These are phyloP conservation scores for Globisporangium canariense DNA, from an alignment of 352 stramenopile genomes.

Conservation along the genomic window DNA sequence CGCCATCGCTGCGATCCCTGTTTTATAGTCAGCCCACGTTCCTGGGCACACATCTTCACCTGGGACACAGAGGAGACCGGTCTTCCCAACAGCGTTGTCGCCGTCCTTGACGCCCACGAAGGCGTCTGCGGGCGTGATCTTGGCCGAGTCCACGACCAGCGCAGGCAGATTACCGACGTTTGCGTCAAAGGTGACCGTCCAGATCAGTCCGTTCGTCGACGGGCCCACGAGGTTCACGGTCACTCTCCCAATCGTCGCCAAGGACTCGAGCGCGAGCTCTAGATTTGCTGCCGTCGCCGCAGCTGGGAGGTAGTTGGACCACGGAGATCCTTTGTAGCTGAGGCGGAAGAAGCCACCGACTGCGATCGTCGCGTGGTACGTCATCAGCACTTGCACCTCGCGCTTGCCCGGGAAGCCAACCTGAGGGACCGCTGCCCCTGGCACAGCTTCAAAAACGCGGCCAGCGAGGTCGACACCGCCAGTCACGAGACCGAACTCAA, in stretches of 20 bases:
- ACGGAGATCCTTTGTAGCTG: conserved; percentile 68
- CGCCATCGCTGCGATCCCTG: conserved; percentile 32
- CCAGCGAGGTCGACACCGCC: conserved; percentile 28
- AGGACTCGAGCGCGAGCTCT: conserved; percentile 49
- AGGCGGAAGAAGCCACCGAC: conserved; percentile 69
- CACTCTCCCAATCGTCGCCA: conserved; percentile 66
- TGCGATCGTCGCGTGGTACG: conserved; percentile 32
- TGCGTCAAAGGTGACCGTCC: conserved; percentile 81
- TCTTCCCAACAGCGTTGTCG: conserved; percentile 62
- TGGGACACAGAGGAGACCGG: conserved; percentile 41
- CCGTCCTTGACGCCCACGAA: conserved; percentile 71
- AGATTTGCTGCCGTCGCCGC: conserved; percentile 33
- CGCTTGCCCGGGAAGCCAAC: conserved; percentile 50
- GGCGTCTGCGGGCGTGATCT: conserved; percentile 40
- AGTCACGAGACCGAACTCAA: conserved; percentile 28
- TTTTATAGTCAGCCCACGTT: conserved; percentile 37
- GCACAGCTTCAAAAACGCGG: conserved; percentile 44
- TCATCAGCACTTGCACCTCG: conserved; percentile 75
- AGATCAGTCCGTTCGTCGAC: conserved; percentile 47
- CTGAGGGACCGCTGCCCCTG: conserved; percentile 40
- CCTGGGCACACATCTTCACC: conserved; percentile 42
- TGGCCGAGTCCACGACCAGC: conserved; percentile 52
- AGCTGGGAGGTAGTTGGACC: conserved; percentile 64
- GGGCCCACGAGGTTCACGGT: conserved; percentile 29
- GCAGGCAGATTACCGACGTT: conserved; percentile 54